Evolutionary conservation across 83 land plant genomes (phyloP).

Genomic region (Thuja plicata): DNA sequence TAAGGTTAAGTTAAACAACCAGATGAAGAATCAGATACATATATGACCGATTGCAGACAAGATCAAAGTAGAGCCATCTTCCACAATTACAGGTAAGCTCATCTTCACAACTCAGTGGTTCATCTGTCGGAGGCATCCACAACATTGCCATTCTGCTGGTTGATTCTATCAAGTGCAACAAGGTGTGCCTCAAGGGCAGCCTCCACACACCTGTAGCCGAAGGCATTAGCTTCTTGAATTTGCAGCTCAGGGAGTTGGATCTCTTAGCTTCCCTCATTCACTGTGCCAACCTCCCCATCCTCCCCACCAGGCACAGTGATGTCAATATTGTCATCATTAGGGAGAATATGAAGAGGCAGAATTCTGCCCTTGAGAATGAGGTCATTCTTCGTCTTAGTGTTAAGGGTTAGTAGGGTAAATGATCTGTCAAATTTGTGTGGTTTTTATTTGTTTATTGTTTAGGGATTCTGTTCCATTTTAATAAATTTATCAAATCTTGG

Average conservation of each 20-base stretch:
- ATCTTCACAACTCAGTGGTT: too few relatives aligned
- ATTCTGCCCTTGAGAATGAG: constrained; percentile 89
- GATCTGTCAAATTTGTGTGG: too few relatives aligned
- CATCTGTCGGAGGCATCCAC: too few relatives aligned
- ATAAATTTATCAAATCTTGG: too few relatives aligned
- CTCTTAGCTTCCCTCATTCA: constrained; percentile 53
- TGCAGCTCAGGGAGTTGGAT: constrained; percentile 86
- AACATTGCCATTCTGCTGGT: constrained; percentile 18
- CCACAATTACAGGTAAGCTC: too few relatives aligned
- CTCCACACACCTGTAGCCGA: constrained; percentile 66
- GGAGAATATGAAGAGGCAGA: constrained; percentile 75
- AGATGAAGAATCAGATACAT: too few relatives aligned
- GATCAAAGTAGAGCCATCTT: too few relatives aligned
- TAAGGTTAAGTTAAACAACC: too few relatives aligned
- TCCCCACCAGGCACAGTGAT: constrained; percentile 79
- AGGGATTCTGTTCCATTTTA: too few relatives aligned
- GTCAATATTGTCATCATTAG: constrained; percentile 90
- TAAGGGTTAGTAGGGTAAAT: too few relatives aligned
- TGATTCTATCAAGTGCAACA: constrained; percentile 61
- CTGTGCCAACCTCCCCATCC: constrained; percentile 78
- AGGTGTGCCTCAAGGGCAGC: constrained; percentile 88
- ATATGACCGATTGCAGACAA: too few relatives aligned
- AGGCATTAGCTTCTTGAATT: constrained; percentile 31
- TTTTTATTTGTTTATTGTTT: too few relatives aligned
- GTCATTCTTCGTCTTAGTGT: constrained; percentile 49